Base-by-base conservation (phyloP, 2,329 filamentous ascomycete genomes). In the Setomelanomma holmii region DNA sequence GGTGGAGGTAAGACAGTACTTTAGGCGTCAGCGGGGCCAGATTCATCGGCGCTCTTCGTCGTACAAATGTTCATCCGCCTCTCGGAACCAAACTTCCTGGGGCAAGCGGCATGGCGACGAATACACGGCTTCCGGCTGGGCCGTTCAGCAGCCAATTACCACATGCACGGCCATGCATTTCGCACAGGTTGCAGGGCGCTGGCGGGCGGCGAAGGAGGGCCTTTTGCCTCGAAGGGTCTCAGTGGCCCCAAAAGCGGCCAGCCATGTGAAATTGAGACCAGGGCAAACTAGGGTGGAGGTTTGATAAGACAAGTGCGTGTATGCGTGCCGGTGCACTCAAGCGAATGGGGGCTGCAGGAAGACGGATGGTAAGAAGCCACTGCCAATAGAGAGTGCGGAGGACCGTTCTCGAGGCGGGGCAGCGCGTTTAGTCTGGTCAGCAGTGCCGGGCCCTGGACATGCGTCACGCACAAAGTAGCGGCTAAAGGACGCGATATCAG, bases 21-120 rank as follows among this genome's bases (percentile, higher is more conserved):
- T 60, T 58, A 60, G 57, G 56, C 56, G 67, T 72, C 69, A 71
- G 69, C 66, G 61, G 63, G 68, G 65, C 59, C 63, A 66, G 59
- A 60, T 55, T 55, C 40, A 53, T 62, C 52, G 63, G 60, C 54
- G 60, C 56, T 64, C 63, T 64, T 58, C 51, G 63, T 71, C 56
- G 67, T 61, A 66, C 65, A 68, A 61, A 56, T 60, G 56, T 42
- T 55, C 51, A 57, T 61, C 56, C 54, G 60, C 59, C 58, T 59
- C 40, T 61, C 61, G 66, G 64, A 52, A 59, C 41, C 33, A 39
- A 36, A 36, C 50, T 54, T 23, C 33, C 60, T 61, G 60, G 64
- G 63, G 69, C 71, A 70, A 72, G 70, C 64, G 70, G 69, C 68
- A 64, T 67, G 56, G 65, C 64, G 56, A 45, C 56, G 61, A 65